Percentiles rank a stretch among this genome's conserved stretches.
Conservation (phyloP, 305 asterid species). For the Fraxinus velutina region DNA sequence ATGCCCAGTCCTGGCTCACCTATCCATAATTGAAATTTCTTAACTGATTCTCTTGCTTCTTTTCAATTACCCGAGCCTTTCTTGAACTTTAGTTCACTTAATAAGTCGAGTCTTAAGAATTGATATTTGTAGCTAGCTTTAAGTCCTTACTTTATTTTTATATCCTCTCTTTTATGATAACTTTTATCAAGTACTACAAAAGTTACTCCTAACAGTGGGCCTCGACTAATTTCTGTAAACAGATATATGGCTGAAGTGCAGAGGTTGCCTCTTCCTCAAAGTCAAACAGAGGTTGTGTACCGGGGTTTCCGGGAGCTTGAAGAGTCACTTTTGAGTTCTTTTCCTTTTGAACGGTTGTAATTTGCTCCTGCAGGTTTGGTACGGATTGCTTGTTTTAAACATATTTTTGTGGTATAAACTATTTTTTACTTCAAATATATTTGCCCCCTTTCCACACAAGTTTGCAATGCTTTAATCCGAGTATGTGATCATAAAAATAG, state of each 20-base stretch:
- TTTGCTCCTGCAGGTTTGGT: conserved; percentile 28
- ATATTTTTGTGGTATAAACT: background rate
- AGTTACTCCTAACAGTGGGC: background rate
- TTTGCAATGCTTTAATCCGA: background rate
- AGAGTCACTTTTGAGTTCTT: conserved; percentile 67
- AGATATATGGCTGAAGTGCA: conserved; percentile 92
- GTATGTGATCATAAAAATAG: background rate
- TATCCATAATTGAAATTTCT: background rate
- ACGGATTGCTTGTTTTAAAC: conserved; percentile 15
- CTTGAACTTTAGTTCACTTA: background rate
- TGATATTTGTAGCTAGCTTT: background rate
- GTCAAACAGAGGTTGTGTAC: conserved; percentile 70
- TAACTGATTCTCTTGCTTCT: background rate
- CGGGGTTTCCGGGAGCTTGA: conserved; percentile 82
- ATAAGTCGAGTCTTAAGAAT: background rate
- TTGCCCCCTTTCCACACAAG: background rate
- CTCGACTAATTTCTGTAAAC: conserved; percentile 1
- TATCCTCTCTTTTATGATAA: background rate
- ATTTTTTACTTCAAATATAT: background rate
- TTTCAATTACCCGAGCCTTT: background rate
- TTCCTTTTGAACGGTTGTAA: conserved; percentile 52
- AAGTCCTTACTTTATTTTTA: background rate
- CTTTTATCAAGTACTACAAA: background rate
- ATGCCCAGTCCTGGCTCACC: background rate
- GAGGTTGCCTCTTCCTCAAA: conserved; percentile 73